These are phyloP conservation scores for Dovyalis caffra DNA, from an alignment of 345 rosid species.

Conservation along the genomic window DNA sequence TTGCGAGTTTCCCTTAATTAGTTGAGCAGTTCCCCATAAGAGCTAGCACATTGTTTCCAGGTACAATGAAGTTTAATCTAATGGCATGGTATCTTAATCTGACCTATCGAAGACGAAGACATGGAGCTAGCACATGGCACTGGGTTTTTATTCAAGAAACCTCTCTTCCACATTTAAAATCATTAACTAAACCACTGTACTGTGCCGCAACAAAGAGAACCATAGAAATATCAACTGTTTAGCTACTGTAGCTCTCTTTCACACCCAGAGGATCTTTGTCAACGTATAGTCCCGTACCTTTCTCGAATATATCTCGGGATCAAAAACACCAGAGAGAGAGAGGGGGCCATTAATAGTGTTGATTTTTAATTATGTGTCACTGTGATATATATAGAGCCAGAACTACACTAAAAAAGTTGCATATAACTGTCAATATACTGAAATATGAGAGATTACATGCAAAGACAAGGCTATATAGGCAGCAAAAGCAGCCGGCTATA, in stretches of 20 bases:
- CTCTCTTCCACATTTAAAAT: neutral
- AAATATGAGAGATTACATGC: slow-evolving; percentile 19
- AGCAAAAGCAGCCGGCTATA: slow-evolving; percentile 34
- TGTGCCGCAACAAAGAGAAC: neutral
- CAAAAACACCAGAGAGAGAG: slow-evolving; percentile 9
- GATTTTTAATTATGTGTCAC: neutral
- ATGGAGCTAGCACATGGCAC: neutral
- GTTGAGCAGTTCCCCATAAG: neutral
- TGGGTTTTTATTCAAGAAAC: neutral
- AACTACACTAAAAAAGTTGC: slow-evolving; percentile 37
- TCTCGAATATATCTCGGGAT: slow-evolving; percentile 54
- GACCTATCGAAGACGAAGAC: too few species aligned
- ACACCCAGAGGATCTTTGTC: slow-evolving; percentile 40
- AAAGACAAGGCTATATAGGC: slow-evolving; percentile 5
- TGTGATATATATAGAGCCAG: slow-evolving; percentile 17
- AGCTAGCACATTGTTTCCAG: neutral
- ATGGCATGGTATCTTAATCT: neutral
- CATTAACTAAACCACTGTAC: neutral
- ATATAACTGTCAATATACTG: slow-evolving; percentile 24
- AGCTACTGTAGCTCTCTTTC: slow-evolving; percentile 16
- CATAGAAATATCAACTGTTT: neutral
- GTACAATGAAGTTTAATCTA: too few species aligned
- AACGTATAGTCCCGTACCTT: slow-evolving; percentile 41
- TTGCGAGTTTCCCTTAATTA: too few species aligned
- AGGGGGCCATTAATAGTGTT: neutral